Conservation (phyloP, 257 asterid species). For the Solanum peruvianum region DNA sequence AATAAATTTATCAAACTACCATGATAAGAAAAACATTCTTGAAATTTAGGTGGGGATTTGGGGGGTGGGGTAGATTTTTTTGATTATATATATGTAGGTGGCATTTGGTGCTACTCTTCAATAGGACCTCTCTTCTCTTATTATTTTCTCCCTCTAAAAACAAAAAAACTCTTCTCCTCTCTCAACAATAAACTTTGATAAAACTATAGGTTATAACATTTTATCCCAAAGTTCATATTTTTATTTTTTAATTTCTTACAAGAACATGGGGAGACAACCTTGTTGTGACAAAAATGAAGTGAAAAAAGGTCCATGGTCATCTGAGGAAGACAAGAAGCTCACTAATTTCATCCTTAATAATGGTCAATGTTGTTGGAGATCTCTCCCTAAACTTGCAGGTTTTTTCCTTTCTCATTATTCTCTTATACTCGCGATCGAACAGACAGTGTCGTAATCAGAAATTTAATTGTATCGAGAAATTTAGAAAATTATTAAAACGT, state of each 20-base stretch:
- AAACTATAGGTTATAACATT: neutral
- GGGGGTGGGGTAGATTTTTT: neutral
- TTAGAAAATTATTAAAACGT: neutral
- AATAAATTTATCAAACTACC: neutral
- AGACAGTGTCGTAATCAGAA: neutral
- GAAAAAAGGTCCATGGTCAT: conserved; percentile 96
- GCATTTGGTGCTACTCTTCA: neutral
- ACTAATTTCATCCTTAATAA: conserved; percentile 60
- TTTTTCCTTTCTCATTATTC: neutral
- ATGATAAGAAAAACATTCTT: neutral
- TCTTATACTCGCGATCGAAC: neutral
- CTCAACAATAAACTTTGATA: neutral
- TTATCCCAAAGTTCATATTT: neutral
- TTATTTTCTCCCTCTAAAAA: neutral
- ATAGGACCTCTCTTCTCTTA: neutral
- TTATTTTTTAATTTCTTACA: neutral
- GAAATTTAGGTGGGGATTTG: neutral
- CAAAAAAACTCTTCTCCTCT: neutral
- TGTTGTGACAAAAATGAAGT: conserved; percentile 91
- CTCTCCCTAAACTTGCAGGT: conserved; percentile 97
- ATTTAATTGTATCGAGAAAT: neutral
- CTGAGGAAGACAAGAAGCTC: conserved; percentile 81
- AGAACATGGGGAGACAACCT: conserved; percentile 78
- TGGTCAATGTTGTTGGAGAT: conserved; percentile 99
- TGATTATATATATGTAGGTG: conserved; percentile 5